Conservation (phyloP, 305 asterid species). For the Caryopteris hybrid region DNA sequence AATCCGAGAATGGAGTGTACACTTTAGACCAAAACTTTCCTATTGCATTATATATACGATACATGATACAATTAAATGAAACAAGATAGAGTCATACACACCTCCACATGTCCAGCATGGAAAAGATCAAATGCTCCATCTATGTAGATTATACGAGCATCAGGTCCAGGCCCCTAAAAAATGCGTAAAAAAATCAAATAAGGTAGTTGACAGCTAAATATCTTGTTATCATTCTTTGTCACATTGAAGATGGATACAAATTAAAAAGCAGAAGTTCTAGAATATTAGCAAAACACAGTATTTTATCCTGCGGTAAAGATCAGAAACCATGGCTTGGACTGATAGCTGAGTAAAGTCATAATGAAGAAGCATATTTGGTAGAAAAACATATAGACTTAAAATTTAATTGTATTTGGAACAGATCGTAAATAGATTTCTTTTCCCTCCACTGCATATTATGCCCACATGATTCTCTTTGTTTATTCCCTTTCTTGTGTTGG, state of each 20-base stretch:
- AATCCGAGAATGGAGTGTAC: background rate
- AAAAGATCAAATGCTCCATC: constrained; percentile 98
- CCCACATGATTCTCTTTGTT: background rate
- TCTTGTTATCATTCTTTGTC: background rate
- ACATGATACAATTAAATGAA: background rate
- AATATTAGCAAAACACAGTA: constrained; percentile 6
- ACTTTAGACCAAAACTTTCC: background rate
- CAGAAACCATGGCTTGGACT: background rate
- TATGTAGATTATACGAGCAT: constrained; percentile 86
- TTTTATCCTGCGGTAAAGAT: background rate
- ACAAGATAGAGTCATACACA: constrained; percentile 24
- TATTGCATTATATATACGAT: background rate
- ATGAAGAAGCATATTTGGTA: constrained; percentile 10
- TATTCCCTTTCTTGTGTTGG: background rate
- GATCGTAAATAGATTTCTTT: constrained; percentile 1
- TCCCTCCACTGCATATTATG: background rate
- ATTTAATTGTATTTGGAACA: background rate
- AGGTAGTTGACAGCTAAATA: constrained; percentile 17
- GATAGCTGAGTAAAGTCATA: constrained; percentile 2
- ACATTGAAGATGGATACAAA: background rate
- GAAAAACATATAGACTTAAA: background rate
- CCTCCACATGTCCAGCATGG: constrained; percentile 99
- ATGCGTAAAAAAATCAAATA: constrained; percentile 15
- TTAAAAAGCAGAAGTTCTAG: background rate
- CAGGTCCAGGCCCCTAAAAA: constrained; percentile 86